phyloP scores from a whole-genome alignment of 208 protist species.

The Trypanosoma avium region DNA sequence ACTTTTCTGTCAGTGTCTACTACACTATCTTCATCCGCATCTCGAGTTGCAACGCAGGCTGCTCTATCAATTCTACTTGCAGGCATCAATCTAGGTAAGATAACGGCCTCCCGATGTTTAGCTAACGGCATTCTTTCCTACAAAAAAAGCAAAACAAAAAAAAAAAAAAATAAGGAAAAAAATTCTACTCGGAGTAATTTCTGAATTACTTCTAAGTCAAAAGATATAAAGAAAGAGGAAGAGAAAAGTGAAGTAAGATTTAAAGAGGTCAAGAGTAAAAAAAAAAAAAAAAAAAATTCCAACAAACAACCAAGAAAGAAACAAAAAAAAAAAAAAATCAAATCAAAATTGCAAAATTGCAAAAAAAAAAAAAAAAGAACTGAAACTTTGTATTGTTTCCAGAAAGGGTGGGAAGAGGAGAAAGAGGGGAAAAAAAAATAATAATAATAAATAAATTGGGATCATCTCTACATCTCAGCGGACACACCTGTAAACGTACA shows the following conservation, averaged over 20 bases:
- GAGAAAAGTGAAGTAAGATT: slow-evolving; percentile 9
- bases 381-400: too few relatives aligned
- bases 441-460: too few relatives aligned
- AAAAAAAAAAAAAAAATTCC: neutral
- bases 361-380: too few relatives aligned
- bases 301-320: slow-evolving; percentile 16
- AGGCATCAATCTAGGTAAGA: slow-evolving; percentile 8
- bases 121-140: neutral
- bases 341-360: too few relatives aligned
- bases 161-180: slow-evolving; percentile 1
- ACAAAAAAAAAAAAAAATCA: neutral
- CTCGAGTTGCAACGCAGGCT: neutral
- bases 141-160: slow-evolving; percentile 11
- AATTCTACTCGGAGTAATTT: too few relatives aligned
- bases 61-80: neutral
- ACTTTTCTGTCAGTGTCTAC: slow-evolving; percentile 51
- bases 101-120: slow-evolving; percentile 1
- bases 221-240: neutral
- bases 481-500: too few relatives aligned
- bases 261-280: neutral
- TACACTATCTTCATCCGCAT: slow-evolving; percentile 24
- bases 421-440: too few relatives aligned
- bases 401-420: too few relatives aligned
- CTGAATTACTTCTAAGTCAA: too few relatives aligned
- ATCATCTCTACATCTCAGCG: too few relatives aligned